A percentile compares a stretch with the other conserved stretches of the same genome.
Evolutionary conservation across 805 yeast species (phyloP).

Genomic region (Starmerella potacharoeniae): DNA sequence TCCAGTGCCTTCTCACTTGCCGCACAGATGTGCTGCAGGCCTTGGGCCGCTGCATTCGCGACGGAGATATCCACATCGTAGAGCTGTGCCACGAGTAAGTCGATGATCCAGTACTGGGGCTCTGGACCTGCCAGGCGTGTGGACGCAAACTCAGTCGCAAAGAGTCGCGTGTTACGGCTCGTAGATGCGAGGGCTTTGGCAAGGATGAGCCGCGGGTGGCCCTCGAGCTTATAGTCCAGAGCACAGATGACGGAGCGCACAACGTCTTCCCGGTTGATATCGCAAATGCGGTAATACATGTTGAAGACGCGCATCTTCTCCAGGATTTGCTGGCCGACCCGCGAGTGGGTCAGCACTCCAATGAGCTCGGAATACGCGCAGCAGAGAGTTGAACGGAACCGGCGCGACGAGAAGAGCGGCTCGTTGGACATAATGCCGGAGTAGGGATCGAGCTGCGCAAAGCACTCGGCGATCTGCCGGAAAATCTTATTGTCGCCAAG

Average conservation of each 20-base stretch:
- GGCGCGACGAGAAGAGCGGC: conserved; percentile 54
- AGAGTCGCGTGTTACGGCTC: conserved; percentile 40
- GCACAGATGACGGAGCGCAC: conserved; percentile 40
- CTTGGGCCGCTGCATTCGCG: conserved; percentile 44
- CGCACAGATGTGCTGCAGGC: conserved; percentile 43
- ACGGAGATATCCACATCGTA: conserved; percentile 55
- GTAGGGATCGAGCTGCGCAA: conserved; percentile 72
- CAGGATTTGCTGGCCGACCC: conserved; percentile 55
- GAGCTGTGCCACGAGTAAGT: conserved; percentile 50
- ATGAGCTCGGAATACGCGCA: conserved; percentile 69
- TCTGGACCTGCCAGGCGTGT: conserved; percentile 8
- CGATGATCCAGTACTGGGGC: conserved; percentile 37
- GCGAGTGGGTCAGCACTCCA: conserved; percentile 54
- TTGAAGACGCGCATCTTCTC: conserved; percentile 80
- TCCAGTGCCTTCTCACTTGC: conserved; percentile 36
- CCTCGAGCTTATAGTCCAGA: conserved; percentile 47
- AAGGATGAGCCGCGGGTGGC: conserved; percentile 58
- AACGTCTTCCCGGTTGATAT: conserved; percentile 23
- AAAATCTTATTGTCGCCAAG: conserved; percentile 56
- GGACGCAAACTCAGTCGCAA: conserved; percentile 44
- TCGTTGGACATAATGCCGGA: conserved; percentile 64
- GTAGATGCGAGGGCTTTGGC: conserved; percentile 52
- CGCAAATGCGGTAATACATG: conserved; percentile 51
- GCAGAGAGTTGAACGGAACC: conserved; percentile 54
- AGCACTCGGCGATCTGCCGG: conserved; percentile 79